phyloP scores from a whole-genome alignment of 139 green algal genomes.

The Asterochloris sp. region DNA sequence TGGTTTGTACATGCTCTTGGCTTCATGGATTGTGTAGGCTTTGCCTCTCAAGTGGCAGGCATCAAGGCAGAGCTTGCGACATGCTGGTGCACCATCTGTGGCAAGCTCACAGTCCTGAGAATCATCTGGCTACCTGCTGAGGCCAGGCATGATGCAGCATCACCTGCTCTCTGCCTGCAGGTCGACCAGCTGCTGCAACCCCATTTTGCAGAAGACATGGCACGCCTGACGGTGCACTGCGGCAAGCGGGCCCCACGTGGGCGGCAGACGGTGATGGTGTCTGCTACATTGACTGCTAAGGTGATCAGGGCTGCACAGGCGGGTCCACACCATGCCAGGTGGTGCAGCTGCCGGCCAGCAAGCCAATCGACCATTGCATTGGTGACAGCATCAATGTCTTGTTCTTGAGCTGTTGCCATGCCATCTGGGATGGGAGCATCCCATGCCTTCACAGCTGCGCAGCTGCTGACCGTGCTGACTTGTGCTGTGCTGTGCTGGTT shows the following conservation, averaged over 20 bases:
- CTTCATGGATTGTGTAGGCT: too few relatives aligned
- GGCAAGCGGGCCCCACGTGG: constrained; percentile 48
- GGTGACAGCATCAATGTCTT: not conserved
- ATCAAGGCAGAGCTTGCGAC: too few relatives aligned
- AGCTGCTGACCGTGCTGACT: not conserved
- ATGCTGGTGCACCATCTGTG: not conserved
- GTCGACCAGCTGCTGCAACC: constrained; percentile 83
- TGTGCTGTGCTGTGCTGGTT: not conserved
- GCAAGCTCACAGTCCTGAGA: not conserved
- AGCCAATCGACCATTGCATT: too few relatives aligned
- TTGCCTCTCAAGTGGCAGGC: too few relatives aligned
- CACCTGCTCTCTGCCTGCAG: constrained; percentile 12
- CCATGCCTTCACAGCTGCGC: not conserved
- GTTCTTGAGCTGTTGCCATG: not conserved
- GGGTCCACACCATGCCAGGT: not conserved
- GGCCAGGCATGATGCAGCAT: not conserved
- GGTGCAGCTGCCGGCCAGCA: too few relatives aligned
- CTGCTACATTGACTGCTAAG: constrained; percentile 65
- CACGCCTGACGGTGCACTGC: constrained; percentile 57
- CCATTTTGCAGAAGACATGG: constrained; percentile 81
- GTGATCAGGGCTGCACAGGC: constrained; percentile 5
- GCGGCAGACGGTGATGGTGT: constrained; percentile 76
- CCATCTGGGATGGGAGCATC: not conserved
- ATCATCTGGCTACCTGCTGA: not conserved
- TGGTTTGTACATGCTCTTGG: too few relatives aligned